Conservation (phyloP, 202 grass and related monocot genomes). For the Eragrostis tef region DNA sequence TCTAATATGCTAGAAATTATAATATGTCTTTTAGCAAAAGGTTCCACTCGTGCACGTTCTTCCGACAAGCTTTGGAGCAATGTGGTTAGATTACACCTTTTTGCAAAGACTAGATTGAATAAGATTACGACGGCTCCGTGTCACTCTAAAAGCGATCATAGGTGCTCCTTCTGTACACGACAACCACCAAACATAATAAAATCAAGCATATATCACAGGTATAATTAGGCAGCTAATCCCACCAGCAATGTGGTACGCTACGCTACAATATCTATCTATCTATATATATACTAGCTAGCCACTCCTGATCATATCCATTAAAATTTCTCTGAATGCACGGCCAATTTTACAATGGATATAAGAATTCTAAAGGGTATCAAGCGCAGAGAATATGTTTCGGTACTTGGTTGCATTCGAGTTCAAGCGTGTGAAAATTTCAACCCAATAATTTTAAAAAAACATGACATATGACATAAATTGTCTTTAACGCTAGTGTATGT, state of each 20-base stretch:
- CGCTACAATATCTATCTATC: not conserved
- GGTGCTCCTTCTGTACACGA: slow-evolving; percentile 42
- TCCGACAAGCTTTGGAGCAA: slow-evolving; percentile 45
- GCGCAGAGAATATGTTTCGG: not conserved
- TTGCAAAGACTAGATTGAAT: slow-evolving; percentile 13
- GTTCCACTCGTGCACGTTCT: slow-evolving; percentile 51
- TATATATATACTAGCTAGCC: not conserved
- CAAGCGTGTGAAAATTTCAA: too few species aligned
- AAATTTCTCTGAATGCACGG: not conserved
- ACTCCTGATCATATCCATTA: not conserved
- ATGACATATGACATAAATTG: too few species aligned
- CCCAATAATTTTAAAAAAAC: too few species aligned
- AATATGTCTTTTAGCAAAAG: slow-evolving; percentile 8
- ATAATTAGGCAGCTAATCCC: slow-evolving; percentile 25
- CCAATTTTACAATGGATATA: not conserved
- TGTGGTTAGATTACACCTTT: slow-evolving; percentile 30
- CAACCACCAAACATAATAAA: slow-evolving; percentile 42
- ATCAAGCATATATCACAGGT: slow-evolving; percentile 1
- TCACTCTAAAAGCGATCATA: slow-evolving; percentile 46
- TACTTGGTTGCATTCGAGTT: not conserved
- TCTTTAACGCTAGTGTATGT: too few species aligned
- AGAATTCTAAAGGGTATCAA: not conserved
- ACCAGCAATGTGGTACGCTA: not conserved
- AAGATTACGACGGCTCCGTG: slow-evolving; percentile 48
- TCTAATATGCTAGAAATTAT: not conserved